These are phyloP conservation scores for Kluyveromyces lactis DNA, from an alignment of 805 yeast species.

Conservation along the genomic window DNA sequence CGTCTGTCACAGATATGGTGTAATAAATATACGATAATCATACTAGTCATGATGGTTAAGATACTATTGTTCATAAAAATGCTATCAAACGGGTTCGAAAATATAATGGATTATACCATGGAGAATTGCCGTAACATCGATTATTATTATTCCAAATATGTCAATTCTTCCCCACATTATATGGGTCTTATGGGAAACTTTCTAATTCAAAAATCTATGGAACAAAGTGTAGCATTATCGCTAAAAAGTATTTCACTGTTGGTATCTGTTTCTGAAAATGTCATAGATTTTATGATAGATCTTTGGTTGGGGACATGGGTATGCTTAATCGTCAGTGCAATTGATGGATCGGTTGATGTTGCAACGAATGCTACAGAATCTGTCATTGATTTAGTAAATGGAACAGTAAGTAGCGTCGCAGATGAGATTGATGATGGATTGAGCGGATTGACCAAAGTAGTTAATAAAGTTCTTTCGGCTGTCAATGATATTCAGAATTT, in stretches of 20 bases:
- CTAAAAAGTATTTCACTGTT: slow-evolving; percentile 36
- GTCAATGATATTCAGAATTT: slow-evolving; percentile 46
- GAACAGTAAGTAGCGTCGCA: slow-evolving; percentile 45
- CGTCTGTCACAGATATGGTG: slow-evolving; percentile 57
- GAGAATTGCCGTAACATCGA: slow-evolving; percentile 43
- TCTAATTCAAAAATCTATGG: slow-evolving; percentile 39
- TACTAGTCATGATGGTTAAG: slow-evolving; percentile 52
- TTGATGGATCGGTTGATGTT: slow-evolving; percentile 62
- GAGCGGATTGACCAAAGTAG: slow-evolving; percentile 44
- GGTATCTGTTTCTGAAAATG: slow-evolving; percentile 47
- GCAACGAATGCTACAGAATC: slow-evolving; percentile 68
- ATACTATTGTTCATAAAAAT: slow-evolving; percentile 47
- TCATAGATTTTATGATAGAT: slow-evolving; percentile 60
- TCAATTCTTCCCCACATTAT: slow-evolving; percentile 47
- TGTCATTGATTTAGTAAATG: slow-evolving; percentile 52
- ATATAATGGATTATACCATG: slow-evolving; percentile 33
- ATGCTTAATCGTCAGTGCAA: slow-evolving; percentile 67
- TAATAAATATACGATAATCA: slow-evolving; percentile 52
- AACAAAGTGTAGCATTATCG: slow-evolving; percentile 40
- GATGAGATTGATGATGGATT: slow-evolving; percentile 60
- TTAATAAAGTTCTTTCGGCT: slow-evolving; percentile 48
- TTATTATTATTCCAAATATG: slow-evolving; percentile 22
- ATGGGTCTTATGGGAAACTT: slow-evolving; percentile 47
- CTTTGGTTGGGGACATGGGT: slow-evolving; percentile 79
- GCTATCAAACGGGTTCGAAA: slow-evolving; percentile 34